Base-by-base conservation (phyloP, 2,329 filamentous ascomycete genomes). In the Xylariaceae sp. region DNA sequence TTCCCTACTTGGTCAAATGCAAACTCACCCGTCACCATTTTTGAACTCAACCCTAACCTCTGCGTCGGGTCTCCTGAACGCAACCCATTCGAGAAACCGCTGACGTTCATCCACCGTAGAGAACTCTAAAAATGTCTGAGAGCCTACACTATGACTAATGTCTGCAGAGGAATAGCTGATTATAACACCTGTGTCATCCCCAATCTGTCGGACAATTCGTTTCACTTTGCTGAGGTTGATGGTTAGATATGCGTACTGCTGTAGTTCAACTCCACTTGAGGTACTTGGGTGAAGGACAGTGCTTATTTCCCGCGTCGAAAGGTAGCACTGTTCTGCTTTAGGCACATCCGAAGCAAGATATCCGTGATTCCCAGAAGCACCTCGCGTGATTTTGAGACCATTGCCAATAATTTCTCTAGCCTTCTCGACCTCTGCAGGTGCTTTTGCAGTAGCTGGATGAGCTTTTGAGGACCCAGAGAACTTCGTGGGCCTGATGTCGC, bases 61-160 rank as follows among this genome's bases (percentile, higher is more conserved):
- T 11, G 6, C 22, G 11, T 6, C 6, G 6, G 6, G 6, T 26
- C 22, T 26, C 6, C 11, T 26, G 6, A 26, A 6, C 15, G 17
- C 17, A 29, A 48, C 46, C 59, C 59, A 62, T 19, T 48, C 16
- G 19, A 42, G 29, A 22, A 61, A 59, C 28, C 29, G 38, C 4
- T 44, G 12, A 4, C 51, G 18, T 2, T 52, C 52, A 13, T 44
- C 24, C 8, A 7, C 16, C 15, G 42, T 46, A 19, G 19, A 40
- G 19, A 62, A 57, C 30, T 60, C 54, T 15, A 61, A 24, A n/a
- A 52, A 26, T 16, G 60, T 31, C 41, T 40, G 56, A n/a, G 43
- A 17, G 8, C 38, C 37, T 16, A 11, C 22, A 26, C 22, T 26
- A 11, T 6, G 6, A 26, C 11, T 26, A 11, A 26, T 6, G 11